phyloP scores from a whole-genome alignment of 1,284 basidiomycete genomes.

The Austropuccinia psidii region DNA sequence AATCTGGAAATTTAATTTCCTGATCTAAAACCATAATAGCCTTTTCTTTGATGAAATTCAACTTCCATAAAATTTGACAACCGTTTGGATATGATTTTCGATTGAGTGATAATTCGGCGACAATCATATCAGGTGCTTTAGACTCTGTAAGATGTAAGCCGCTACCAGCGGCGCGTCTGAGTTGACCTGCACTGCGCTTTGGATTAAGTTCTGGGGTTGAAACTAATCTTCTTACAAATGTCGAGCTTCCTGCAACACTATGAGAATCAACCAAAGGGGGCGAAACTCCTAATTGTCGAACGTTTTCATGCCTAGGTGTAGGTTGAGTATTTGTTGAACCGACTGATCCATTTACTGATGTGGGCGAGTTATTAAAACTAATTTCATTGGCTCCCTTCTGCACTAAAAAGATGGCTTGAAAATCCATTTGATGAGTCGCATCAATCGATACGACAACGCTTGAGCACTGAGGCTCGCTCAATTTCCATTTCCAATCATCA shows the following conservation, averaged over 20 bases:
- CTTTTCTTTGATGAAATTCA: constrained; percentile 8
- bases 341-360: background rate
- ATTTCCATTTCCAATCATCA: constrained; percentile 37
- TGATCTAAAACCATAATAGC: constrained; percentile 17
- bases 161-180: constrained; percentile 40
- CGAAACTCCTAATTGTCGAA: background rate
- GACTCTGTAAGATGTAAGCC: constrained; percentile 43
- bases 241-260: too few relatives aligned
- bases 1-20: constrained; percentile 38
- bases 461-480: background rate
- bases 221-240: constrained; percentile 26
- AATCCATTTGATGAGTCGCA: background rate
- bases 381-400: constrained; percentile 20
- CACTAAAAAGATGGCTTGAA: constrained; percentile 21
- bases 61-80: constrained; percentile 53
- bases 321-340: constrained; percentile 5
- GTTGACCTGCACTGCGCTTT: constrained; percentile 42
- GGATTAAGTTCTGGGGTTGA: constrained; percentile 42
- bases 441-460: constrained; percentile 8
- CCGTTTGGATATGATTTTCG: constrained; percentile 65
- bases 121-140: constrained; percentile 54
- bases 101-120: constrained; percentile 66
- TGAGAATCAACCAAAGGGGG: too few relatives aligned
- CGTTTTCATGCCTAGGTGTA: constrained; percentile 6
- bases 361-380: background rate